phyloP scores from a whole-genome alignment of 257 asterid species.

The Solanum lycopersicoides region DNA sequence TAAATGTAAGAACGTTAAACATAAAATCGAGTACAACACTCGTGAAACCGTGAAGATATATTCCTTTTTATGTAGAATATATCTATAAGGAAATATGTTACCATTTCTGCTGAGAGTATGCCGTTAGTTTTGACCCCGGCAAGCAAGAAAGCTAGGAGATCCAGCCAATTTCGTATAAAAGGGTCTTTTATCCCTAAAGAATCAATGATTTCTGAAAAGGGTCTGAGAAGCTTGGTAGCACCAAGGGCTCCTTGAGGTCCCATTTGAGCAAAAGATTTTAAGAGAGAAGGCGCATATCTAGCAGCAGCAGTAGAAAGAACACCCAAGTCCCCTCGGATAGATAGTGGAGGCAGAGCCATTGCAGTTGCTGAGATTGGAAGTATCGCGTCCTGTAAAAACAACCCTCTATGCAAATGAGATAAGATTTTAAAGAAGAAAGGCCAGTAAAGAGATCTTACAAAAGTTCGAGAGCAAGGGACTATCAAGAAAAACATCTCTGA shows the following conservation, averaged over 20 bases:
- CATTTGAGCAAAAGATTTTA: constrained; percentile 86
- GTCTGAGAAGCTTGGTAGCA: constrained; percentile 86
- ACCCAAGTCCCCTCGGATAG: constrained; percentile 88
- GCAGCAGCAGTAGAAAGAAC: constrained; percentile 85
- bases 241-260: constrained; percentile 90
- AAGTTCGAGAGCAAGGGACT: background rate
- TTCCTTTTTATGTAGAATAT: background rate
- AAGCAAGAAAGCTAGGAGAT: constrained; percentile 86
- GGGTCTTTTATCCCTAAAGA: constrained; percentile 76
- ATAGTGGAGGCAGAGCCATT: constrained; percentile 94
- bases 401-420: background rate
- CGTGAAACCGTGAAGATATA: too few relatives aligned
- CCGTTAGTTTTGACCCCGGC: constrained; percentile 96
- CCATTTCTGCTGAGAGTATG: constrained; percentile 93
- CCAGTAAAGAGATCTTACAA: background rate
- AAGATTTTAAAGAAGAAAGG: background rate
- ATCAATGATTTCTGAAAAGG: constrained; percentile 71
- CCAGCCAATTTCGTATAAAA: constrained; percentile 84
- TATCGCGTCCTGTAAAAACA: constrained; percentile 59
- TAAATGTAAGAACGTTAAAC: too few relatives aligned
- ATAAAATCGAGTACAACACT: too few relatives aligned
- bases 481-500: background rate
- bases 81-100: constrained; percentile 8
- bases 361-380: constrained; percentile 89
- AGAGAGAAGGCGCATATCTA: constrained; percentile 81